Base-by-base conservation (phyloP, 805 yeast genomes). In the Teunomyces atbi region DNA sequence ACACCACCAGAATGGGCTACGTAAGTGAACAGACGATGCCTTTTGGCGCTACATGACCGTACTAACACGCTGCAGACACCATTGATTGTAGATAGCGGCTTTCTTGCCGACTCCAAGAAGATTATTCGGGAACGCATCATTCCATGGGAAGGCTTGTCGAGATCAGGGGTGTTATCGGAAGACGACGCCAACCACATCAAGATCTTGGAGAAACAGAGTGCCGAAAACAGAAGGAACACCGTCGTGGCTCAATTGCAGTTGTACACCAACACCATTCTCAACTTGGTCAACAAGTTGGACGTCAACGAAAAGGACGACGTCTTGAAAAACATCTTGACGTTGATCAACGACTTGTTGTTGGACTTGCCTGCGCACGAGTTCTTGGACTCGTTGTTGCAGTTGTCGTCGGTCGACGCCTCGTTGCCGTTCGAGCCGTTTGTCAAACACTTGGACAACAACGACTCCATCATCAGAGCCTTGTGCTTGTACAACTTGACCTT, bases 81-180 rank as follows among this genome's bases (percentile, higher is more conserved):
- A 48, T 69, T 76, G 51, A 51, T 63, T 45, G 66, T 86, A 56
- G 91, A 88, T 52, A 84, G 89, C 63, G 77, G 77, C 27, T 82
- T 78, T 56, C 73, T 88, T 59, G 75, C 77, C 47, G 91, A 84
- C 56, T 77, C 84, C 44, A 75, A 84, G 55, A 73, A 77, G 53
- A 81, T 81, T 50, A 83, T 89, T 52, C 76, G 94, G 57, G 84
- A 87, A 49, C 79, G 94, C 53, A 83, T 91, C 27, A 80, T 90
- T 46, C 95, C 96, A 27, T 91, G 97, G 97, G 95, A 88, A 59
- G 95, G 95, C 7, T 82, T 86, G 56, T 83, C 87, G 8, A 77
- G 96, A 45, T 83, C 91, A 15, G 82, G 80, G 41, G 78, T 83
- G 38, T 73, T 91, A 32, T 69, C 83, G 37, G 77, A 76, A 42